Base-by-base conservation (phyloP, 345 rosid species). In the Euphorbia lathyris region DNA sequence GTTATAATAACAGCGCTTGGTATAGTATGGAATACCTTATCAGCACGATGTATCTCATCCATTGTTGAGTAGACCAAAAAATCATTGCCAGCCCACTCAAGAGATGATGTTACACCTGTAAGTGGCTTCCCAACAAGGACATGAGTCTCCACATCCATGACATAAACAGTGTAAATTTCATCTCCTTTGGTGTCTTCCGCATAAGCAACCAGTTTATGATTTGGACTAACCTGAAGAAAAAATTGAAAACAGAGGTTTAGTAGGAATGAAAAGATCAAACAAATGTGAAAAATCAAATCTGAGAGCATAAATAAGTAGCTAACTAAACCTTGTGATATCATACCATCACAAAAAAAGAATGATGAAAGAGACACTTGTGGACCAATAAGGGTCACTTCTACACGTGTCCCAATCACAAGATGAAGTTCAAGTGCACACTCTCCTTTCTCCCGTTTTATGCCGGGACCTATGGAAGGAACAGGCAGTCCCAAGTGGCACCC, bases 101-200 rank as follows among this genome's bases (percentile, higher is more conserved):
- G 58, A 72, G 74, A 17, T 7, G 74, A 75, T 36, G 98, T 91
- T 65, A 83, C 69, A 34, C 89, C 83, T 32, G 67, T 77, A 10
- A 94, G 75, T 60, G 93, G 92, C 65, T 83, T 70, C 55, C 80
- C 95, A 4, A 88, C 76, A 17, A 70, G 68, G 67, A 72, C 80
- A 57, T 76, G 69, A 27, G 85, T 63, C 74, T 90, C 95, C 14
- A 83, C 86, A 80, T 94, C 88, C 16, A 91, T 88, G 69, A 91
- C 82, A 79, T 76, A 69, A 0, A 94, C 76, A 0, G 88, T 80
- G 70, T 88, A 79, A 67, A 87, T 91, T 74, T 91, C 98, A 77
- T 90, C 83, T 55, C 98, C 97, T 71, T 87, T 90, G 17, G 85
- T 86, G 75, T 94, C 98, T 79, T 91, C 96, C 3, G 96, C 93